phyloP scores from a whole-genome alignment of 768 basidiomycete species.

The Podaxis rugospora region DNA sequence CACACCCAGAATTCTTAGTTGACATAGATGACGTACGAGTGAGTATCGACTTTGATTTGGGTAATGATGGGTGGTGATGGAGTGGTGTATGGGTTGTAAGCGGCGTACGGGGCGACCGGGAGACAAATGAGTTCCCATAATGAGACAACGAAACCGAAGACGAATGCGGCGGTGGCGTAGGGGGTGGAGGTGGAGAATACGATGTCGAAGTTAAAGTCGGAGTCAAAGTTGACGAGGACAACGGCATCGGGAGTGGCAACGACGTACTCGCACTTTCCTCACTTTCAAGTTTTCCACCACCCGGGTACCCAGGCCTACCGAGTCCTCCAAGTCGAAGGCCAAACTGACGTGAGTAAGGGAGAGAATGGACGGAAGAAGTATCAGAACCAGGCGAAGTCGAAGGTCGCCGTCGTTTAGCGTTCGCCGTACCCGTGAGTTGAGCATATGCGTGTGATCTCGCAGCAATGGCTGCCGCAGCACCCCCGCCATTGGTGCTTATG shows the following conservation, averaged over 20 bases:
- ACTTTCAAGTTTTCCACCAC: not conserved
- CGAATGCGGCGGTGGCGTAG: constrained; percentile 3
- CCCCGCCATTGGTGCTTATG: not conserved
- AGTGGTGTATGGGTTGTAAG: not conserved
- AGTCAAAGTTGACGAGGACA: not conserved
- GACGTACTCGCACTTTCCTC: not conserved
- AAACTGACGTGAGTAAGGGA: not conserved
- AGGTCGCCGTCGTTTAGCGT: constrained; percentile 7
- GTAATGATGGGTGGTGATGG: constrained; percentile 6
- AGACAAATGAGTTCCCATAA: constrained; percentile 1
- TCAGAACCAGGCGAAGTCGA: constrained; percentile 9
- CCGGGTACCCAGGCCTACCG: not conserved
- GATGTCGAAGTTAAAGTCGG: not conserved
- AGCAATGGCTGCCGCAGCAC: constrained; percentile 5
- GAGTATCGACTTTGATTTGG: constrained; percentile 52
- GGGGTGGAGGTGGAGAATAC: not conserved
- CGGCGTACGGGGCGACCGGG: not conserved
- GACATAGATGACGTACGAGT: constrained; percentile 49
- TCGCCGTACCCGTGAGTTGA: constrained; percentile 5
- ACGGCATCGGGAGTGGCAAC: not conserved
- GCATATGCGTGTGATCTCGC: constrained; percentile 9
- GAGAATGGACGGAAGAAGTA: constrained; percentile 1
- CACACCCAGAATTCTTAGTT: constrained; percentile 27
- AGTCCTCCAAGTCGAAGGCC: not conserved
- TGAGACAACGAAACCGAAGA: constrained; percentile 9